Evolutionary conservation across 2,329 filamentous ascomycete genomes (phyloP), one percentile per base, ranked within the genome.

Genomic region (Colletotrichum sp.): DNA sequence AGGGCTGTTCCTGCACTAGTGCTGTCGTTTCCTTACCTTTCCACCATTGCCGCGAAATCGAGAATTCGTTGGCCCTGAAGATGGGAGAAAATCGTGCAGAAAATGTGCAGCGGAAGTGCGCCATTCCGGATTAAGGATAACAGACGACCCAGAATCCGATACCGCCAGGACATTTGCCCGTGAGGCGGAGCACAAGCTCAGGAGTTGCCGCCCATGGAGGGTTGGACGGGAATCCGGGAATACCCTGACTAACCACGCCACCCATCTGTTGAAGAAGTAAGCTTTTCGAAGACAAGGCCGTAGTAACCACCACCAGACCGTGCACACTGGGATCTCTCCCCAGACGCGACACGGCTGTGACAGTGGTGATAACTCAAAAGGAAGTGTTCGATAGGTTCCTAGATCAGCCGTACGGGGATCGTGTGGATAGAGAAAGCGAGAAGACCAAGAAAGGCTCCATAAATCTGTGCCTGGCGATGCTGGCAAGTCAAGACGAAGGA

Each of bases 311-410:
- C 24, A 13, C 44, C 22, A 69, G 70, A 24, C 36, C 59, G 65
- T 76, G 74, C 71, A 48, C 48, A 39, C 48, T 36, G 32, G 48
- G 59, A 44, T 55, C 52, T n/a, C 15, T 39, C 48, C 15, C 36
- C 65, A 62, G 70, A 26, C 74, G 74, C 74, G 74, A 76, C 74
- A 76, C 65, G 74, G 44, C 74, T 76, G 70, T 69, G 71, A 76
- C 74, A 75, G 57, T 69, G 64, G 64, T 68, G 10, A 68, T 22
- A 76, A 76, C 74, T 76, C 74, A 76, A 69, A 65, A 16, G 30
- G 24, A 16, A 28, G 32, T 9, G 34, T 34, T 60, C 39, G n/a
- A 48, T 60, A 32, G 59, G 48, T 44, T 63, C 59, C 44, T 48
- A 39, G 36, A 32, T 63, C 36, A 36, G 22, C 34, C 26, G 48